Percentiles rank a stretch among this genome's conserved stretches.
These are phyloP conservation scores for Henckelia pumila DNA, from an alignment of 257 asterid genomes.

Conservation along the genomic window DNA sequence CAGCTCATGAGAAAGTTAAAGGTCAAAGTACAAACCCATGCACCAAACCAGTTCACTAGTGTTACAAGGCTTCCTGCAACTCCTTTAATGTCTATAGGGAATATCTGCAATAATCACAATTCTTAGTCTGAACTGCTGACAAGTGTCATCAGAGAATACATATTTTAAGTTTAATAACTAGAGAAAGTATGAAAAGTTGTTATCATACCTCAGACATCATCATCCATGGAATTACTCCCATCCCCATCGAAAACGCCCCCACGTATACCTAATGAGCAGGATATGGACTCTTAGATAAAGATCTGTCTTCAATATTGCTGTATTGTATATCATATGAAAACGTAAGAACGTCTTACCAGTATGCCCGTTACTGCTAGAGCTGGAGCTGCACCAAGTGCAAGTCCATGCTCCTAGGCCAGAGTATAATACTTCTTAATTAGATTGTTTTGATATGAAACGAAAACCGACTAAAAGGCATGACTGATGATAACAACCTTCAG, in stretches of 20 bases:
- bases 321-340: not conserved
- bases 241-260: slow-evolving; percentile 77
- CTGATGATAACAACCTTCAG: slow-evolving; percentile 48
- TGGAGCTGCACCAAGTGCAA: slow-evolving; percentile 60
- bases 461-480: not conserved
- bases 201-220: slow-evolving; percentile 92
- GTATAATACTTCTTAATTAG: slow-evolving; percentile 19
- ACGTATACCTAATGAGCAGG: slow-evolving; percentile 59
- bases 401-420: slow-evolving; percentile 53
- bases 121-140: slow-evolving; percentile 10
- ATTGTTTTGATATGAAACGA: not conserved
- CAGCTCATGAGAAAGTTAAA: slow-evolving; percentile 89
- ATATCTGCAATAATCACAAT: slow-evolving; percentile 45
- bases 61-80: slow-evolving; percentile 92
- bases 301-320: not conserved
- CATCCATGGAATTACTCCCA: slow-evolving; percentile 99
- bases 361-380: slow-evolving; percentile 80
- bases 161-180: no score
- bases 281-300: slow-evolving; percentile 11
- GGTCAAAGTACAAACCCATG: slow-evolving; percentile 87
- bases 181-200: not conserved
- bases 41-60: slow-evolving; percentile 87
- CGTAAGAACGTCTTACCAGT: slow-evolving; percentile 48
- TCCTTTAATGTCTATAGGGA: slow-evolving; percentile 90
- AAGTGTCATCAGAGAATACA: not conserved